Percentiles rank a stretch among this genome's conserved stretches.
These are phyloP conservation scores for Toxicodendron radicans DNA, from an alignment of 345 rosid genomes.

Conservation along the genomic window DNA sequence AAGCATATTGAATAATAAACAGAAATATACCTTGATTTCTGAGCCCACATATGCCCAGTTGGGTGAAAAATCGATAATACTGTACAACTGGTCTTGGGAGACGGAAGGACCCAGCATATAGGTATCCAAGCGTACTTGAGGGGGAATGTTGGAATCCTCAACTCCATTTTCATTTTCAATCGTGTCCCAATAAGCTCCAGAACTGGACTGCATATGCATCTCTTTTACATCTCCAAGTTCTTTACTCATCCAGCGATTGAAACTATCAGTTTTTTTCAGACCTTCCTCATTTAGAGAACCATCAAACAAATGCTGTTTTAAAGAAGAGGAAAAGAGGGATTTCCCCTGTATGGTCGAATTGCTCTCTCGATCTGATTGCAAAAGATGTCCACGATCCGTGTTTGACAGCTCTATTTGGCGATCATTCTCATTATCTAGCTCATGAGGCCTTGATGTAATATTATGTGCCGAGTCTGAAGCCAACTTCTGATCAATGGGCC, in stretches of 20 bases:
- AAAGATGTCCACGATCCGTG: conserved; percentile 27
- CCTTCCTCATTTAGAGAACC: conserved; percentile 52
- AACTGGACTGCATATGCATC: conserved; percentile 51
- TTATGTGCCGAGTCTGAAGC: conserved; percentile 38
- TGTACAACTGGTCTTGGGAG: conserved; percentile 81
- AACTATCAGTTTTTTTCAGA: conserved; percentile 88
- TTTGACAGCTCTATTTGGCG: conserved; percentile 28
- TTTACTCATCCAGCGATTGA: conserved; percentile 90
- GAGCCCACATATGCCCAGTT: conserved; percentile 71
- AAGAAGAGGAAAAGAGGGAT: conserved; percentile 38
- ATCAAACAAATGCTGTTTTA: conserved; percentile 51
- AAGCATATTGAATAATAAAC: neutral
- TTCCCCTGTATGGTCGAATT: conserved; percentile 47
- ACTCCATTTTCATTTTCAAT: conserved; percentile 56
- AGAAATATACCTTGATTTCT: conserved; percentile 63
- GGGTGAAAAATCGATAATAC: conserved; percentile 81
- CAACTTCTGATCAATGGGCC: conserved; percentile 40
- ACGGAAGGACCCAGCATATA: conserved; percentile 69
- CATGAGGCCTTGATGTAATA: conserved; percentile 28
- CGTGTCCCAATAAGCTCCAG: conserved; percentile 62
- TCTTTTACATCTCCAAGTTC: conserved; percentile 87
- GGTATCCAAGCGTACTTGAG: conserved; percentile 53
- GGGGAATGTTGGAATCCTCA: conserved; percentile 42
- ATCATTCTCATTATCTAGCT: conserved; percentile 31
- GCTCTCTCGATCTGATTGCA: conserved; percentile 33